These are phyloP conservation scores for Cinnamomum chago DNA, from an alignment of 164 flowering plant genomes.

Conservation along the genomic window DNA sequence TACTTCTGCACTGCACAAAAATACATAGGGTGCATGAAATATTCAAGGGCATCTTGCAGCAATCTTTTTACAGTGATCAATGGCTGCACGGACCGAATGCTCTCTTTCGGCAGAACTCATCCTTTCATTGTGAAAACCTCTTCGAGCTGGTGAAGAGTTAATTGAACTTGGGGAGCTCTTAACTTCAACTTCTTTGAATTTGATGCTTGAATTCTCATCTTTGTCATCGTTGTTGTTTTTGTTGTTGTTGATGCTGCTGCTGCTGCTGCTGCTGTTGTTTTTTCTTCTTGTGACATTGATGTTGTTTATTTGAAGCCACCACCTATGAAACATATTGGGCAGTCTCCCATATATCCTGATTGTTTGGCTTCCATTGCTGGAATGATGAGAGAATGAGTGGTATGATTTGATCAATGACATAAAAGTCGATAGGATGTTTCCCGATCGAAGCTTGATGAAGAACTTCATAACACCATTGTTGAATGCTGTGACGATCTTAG, in stretches of 20 bases:
- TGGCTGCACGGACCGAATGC: constrained; percentile 30
- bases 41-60: background rate
- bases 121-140: background rate
- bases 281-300: no score
- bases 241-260: background rate
- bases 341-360: background rate
- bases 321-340: constrained; percentile 1
- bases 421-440: constrained; percentile 16
- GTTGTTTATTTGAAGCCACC: constrained; percentile 1
- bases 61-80: constrained; percentile 36
- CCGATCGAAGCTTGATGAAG: constrained; percentile 24
- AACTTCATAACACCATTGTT: constrained; percentile 25
- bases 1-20: no score
- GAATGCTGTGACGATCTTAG: background rate
- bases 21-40: no score
- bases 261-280: no score
- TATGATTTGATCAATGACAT: constrained; percentile 9
- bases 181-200: background rate
- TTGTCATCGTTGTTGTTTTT: background rate
- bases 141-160: background rate
- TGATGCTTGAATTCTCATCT: background rate
- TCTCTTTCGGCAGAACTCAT: constrained; percentile 6
- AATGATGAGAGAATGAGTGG: background rate
- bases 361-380: background rate
- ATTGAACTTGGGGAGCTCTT: constrained; percentile 9